These are phyloP conservation scores for Parascedosporium putredinis DNA, from an alignment of 2,329 filamentous ascomycete genomes.

Conservation along the genomic window DNA sequence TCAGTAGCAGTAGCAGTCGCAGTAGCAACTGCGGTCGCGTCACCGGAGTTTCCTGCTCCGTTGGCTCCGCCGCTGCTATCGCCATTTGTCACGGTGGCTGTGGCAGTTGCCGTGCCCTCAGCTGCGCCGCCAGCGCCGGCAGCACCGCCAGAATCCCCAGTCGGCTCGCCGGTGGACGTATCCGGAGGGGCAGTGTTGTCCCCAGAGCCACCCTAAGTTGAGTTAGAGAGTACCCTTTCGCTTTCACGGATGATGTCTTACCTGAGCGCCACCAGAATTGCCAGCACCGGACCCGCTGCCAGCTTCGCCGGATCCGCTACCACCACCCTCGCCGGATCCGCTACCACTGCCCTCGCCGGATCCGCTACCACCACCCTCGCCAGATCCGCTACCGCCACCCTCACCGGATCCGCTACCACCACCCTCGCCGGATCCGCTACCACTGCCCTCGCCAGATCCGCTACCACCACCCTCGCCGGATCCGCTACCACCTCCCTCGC, in stretches of 20 bases:
- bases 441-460: slow-evolving; percentile 11
- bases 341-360: too few relatives aligned
- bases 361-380: background rate
- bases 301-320: slow-evolving; percentile 11
- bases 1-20: too few relatives aligned
- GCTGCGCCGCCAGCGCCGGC: background rate
- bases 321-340: slow-evolving; percentile 7
- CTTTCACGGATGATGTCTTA: background rate
- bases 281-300: background rate
- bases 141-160: background rate
- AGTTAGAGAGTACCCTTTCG: background rate
- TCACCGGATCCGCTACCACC: slow-evolving; percentile 11
- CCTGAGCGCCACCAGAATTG: slow-evolving; percentile 1
- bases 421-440: slow-evolving; percentile 1
- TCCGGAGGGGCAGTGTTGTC: background rate
- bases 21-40: too few relatives aligned
- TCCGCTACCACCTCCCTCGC: slow-evolving; percentile 10
- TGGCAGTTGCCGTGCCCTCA: background rate
- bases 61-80: background rate
- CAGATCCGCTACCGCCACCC: too few relatives aligned
- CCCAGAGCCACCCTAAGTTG: background rate
- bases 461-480: slow-evolving; percentile 11
- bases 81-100: background rate
- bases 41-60: slow-evolving; percentile 9
- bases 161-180: background rate